phyloP scores from a whole-genome alignment of 1,139 yeast genomes.

The Geotrichum bryndzae region DNA sequence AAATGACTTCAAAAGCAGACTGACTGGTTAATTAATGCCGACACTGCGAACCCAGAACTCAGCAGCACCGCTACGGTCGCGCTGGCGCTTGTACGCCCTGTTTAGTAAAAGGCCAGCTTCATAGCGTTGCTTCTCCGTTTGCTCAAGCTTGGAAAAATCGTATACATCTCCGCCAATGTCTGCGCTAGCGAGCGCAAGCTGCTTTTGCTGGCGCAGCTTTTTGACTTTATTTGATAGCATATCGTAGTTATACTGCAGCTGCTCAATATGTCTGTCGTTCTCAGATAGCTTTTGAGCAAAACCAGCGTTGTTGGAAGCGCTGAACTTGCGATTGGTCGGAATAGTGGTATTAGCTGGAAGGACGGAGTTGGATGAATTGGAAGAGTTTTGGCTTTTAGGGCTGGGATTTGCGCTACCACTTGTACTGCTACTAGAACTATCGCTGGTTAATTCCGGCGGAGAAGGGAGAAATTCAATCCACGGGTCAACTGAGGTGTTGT shows the following conservation, averaged over 20 bases:
- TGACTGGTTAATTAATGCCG: neutral
- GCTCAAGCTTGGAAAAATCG: conserved; percentile 19
- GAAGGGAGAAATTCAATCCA: conserved; percentile 2
- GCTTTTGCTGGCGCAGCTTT: neutral
- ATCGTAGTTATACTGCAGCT: neutral
- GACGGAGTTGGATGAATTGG: neutral
- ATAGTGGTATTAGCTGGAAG: neutral
- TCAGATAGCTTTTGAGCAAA: neutral
- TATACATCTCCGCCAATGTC: neutral
- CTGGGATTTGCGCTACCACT: neutral
- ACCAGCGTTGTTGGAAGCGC: neutral
- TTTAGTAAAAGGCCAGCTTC: conserved; percentile 28
- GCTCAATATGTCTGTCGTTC: neutral
- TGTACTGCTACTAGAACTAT: neutral
- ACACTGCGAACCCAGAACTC: conserved; percentile 28
- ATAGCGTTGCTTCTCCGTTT: conserved; percentile 25
- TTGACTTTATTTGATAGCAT: conserved; percentile 3
- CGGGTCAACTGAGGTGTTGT: neutral
- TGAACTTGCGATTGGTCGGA: neutral
- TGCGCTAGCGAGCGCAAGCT: neutral
- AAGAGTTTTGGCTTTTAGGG: neutral
- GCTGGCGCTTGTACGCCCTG: conserved; percentile 25
- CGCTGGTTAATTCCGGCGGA: neutral
- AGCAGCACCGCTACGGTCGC: conserved; percentile 23
- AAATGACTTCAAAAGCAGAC: neutral